Conservation (phyloP, 768 basidiomycete species). For the Podaxis sp. region DNA sequence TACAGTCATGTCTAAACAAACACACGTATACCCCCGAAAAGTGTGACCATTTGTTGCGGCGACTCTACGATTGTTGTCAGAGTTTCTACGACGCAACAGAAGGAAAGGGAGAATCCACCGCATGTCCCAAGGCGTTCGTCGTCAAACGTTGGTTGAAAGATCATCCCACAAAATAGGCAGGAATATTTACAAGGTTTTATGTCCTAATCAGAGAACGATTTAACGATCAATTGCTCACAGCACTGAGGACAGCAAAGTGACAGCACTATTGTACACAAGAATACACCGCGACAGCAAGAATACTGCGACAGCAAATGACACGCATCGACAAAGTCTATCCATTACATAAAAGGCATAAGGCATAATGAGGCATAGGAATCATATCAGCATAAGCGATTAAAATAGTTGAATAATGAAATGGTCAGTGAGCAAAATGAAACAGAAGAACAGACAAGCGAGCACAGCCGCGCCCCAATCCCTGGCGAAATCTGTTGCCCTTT, state of each 20-base stretch:
- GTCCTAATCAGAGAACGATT: background rate
- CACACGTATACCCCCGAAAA: conserved; percentile 65
- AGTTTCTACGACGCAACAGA: conserved; percentile 47
- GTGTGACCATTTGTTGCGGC: conserved; percentile 50
- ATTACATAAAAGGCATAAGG: background rate
- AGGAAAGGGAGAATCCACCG: conserved; percentile 47
- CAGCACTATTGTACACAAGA: background rate
- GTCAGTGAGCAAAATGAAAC: background rate
- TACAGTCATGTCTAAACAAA: conserved; percentile 61
- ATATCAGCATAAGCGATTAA: background rate
- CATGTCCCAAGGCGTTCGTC: conserved; percentile 56
- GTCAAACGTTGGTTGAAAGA: conserved; percentile 59
- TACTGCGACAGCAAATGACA: background rate
- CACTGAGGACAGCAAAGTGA: background rate
- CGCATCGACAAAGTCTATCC: background rate
- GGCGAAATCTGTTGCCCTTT: background rate
- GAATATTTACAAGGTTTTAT: background rate
- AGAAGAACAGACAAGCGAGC: background rate
- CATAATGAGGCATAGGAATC: background rate
- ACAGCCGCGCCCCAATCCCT: background rate
- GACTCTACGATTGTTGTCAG: conserved; percentile 62
- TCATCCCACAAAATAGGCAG: conserved; percentile 31
- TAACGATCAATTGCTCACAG: background rate
- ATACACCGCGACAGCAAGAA: background rate
- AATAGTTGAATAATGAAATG: background rate